These are phyloP conservation scores for Melanomma pulvis-pyrius DNA, from an alignment of 495 filamentous ascomycete genomes.

Conservation along the genomic window DNA sequence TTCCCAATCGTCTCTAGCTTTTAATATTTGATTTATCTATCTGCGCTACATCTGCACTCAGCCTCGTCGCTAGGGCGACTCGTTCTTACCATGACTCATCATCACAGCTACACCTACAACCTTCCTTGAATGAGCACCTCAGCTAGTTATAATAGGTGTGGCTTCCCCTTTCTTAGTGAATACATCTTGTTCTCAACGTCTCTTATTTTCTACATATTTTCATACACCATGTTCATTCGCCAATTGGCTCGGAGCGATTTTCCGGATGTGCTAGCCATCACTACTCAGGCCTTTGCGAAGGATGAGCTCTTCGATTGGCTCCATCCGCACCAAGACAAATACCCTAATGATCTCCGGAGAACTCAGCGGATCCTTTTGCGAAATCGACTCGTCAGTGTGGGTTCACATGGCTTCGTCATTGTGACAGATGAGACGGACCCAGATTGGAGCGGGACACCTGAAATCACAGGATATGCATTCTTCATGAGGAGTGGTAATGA, in stretches of 20 bases:
- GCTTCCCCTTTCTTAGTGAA: too few species aligned
- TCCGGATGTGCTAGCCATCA: constrained; percentile 10
- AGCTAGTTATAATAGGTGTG: background rate
- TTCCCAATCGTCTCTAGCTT: background rate
- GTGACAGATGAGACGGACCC: constrained; percentile 20
- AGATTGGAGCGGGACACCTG: constrained; percentile 22
- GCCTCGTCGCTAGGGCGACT: background rate
- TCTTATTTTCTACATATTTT: background rate
- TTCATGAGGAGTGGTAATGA: constrained; percentile 19
- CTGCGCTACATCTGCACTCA: too few species aligned
- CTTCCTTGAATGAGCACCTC: background rate
- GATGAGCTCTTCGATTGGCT: constrained; percentile 23
- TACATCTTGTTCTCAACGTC: too few species aligned
- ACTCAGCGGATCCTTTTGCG: constrained; percentile 24
- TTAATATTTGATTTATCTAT: background rate
- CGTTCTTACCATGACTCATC: background rate
- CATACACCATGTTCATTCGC: constrained; percentile 15
- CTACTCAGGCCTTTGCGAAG: constrained; percentile 7
- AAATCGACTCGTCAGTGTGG: constrained; percentile 19
- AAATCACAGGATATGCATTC: constrained; percentile 27
- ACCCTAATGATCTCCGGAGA: constrained; percentile 31
- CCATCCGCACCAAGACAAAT: constrained; percentile 18
- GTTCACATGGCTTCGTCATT: constrained; percentile 27
- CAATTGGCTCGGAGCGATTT: constrained; percentile 14
- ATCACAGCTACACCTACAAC: background rate